These are phyloP conservation scores for Sporobolomyces pararoseus DNA, from an alignment of 768 basidiomycete species.

Conservation along the genomic window DNA sequence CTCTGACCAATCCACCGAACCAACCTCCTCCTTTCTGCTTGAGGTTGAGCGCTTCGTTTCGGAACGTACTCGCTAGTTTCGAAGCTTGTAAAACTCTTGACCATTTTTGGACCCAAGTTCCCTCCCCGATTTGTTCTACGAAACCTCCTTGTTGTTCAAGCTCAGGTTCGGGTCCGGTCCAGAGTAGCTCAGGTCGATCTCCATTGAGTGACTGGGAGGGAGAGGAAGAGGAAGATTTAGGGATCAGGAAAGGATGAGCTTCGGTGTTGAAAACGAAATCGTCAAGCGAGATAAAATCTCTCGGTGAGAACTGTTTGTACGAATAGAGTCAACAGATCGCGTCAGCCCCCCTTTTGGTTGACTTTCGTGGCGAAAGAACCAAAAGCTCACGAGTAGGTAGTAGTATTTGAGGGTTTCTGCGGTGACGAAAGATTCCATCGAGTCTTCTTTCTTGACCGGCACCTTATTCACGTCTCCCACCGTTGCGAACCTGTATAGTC, in stretches of 20 bases:
- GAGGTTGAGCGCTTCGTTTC: background rate
- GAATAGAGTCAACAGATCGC: too few relatives aligned
- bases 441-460: conserved; percentile 25
- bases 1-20: background rate
- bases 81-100: conserved; percentile 30
- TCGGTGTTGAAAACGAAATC: conserved; percentile 57
- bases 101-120: conserved; percentile 39
- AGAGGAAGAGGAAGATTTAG: conserved; percentile 46
- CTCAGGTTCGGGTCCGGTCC: conserved; percentile 24
- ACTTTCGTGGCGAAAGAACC: too few relatives aligned
- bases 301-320: conserved; percentile 58
- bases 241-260: conserved; percentile 73
- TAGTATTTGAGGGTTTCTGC: conserved; percentile 43
- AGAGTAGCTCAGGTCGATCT: background rate
- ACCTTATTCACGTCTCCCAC: conserved; percentile 33
- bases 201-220: too few relatives aligned
- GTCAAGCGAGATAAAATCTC: conserved; percentile 58
- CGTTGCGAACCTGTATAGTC: conserved; percentile 17
- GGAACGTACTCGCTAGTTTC: background rate
- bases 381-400: conserved; percentile 35
- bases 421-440: conserved; percentile 39
- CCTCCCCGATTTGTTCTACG: conserved; percentile 19
- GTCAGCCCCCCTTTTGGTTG: too few relatives aligned
- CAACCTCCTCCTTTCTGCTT: background rate
- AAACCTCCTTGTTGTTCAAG: conserved; percentile 2